A percentile compares a stretch with the other conserved stretches of the same genome.
These are phyloP conservation scores for Neonectria punicea DNA, from an alignment of 2,329 filamentous ascomycete species.

Conservation along the genomic window DNA sequence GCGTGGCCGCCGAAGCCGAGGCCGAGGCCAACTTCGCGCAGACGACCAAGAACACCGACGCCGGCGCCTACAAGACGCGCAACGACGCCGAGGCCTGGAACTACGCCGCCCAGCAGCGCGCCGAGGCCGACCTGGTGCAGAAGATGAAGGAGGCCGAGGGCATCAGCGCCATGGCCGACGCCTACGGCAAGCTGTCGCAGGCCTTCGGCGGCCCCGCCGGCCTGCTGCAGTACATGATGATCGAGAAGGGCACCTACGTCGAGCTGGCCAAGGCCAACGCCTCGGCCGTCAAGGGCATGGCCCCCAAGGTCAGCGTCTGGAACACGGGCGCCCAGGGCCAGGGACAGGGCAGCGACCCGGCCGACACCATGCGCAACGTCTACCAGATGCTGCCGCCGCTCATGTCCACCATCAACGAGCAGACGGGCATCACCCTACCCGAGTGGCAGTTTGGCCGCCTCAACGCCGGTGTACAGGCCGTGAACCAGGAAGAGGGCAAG, in stretches of 20 bases:
- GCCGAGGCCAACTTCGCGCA: constrained; percentile 68
- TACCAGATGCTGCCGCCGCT: constrained; percentile 87
- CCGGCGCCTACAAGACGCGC: constrained; percentile 60
- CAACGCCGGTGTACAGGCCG: constrained; percentile 49
- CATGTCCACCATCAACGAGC: constrained; percentile 86
- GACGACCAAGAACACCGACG: constrained; percentile 79
- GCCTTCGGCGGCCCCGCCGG: constrained; percentile 83
- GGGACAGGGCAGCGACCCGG: constrained; percentile 62
- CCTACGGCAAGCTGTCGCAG: constrained; percentile 76
- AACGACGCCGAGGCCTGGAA: constrained; percentile 56
- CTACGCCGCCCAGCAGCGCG: constrained; percentile 57
- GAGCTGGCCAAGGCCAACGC: constrained; percentile 83
- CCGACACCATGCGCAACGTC: constrained; percentile 75
- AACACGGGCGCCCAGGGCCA: constrained; percentile 72
- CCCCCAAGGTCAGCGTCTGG: constrained; percentile 93
- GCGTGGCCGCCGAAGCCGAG: constrained; percentile 56
- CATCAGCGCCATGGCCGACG: constrained; percentile 79
- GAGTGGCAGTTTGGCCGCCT: constrained; percentile 74
- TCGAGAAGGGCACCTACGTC: constrained; percentile 83
- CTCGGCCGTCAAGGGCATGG: constrained; percentile 76
- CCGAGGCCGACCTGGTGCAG: constrained; percentile 68
- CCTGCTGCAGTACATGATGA: constrained; percentile 87
- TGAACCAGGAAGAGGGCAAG: constrained; percentile 42
- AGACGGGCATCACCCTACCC: constrained; percentile 84
- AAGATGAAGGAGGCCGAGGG: constrained; percentile 82